These are phyloP conservation scores for Poteriospumella lacustris DNA, from an alignment of 108 stramenopile species.

Conservation along the genomic window DNA sequence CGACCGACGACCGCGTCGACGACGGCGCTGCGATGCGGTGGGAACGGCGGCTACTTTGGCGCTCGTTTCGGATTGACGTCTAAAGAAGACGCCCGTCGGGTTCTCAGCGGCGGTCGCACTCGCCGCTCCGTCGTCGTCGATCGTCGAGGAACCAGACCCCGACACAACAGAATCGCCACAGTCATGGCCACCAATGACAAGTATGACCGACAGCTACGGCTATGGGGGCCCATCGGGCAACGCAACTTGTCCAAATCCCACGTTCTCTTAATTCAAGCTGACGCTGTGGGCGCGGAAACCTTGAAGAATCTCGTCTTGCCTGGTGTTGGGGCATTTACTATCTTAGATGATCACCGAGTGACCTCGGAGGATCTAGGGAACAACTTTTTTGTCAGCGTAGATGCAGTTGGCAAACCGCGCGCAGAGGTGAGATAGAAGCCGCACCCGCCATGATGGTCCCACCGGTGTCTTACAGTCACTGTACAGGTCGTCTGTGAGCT, in stretches of 20 bases:
- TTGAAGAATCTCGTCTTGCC: conserved; percentile 97
- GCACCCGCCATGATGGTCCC: neutral
- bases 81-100: too few relatives aligned
- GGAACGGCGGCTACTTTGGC: too few relatives aligned
- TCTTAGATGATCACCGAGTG: conserved; percentile 71
- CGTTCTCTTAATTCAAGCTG: conserved; percentile 55
- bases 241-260: conserved; percentile 40
- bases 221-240: conserved; percentile 96
- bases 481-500: conserved; percentile 43
- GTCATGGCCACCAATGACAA: conserved; percentile 80
- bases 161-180: too few relatives aligned
- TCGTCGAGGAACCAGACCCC: too few relatives aligned
- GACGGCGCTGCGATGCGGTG: too few relatives aligned
- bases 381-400: conserved; percentile 39
- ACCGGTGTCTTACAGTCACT: neutral
- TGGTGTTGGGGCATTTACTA: conserved; percentile 80
- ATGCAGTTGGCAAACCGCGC: conserved; percentile 42
- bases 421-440: conserved; percentile 34
- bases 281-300: conserved; percentile 88
- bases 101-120: too few relatives aligned
- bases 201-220: conserved; percentile 97
- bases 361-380: conserved; percentile 36
- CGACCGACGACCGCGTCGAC: too few relatives aligned
- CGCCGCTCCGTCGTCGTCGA: too few relatives aligned
- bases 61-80: too few relatives aligned